Base-by-base conservation (phyloP, 1,139 yeast genomes). In the Geotrichum carabidarum region DNA sequence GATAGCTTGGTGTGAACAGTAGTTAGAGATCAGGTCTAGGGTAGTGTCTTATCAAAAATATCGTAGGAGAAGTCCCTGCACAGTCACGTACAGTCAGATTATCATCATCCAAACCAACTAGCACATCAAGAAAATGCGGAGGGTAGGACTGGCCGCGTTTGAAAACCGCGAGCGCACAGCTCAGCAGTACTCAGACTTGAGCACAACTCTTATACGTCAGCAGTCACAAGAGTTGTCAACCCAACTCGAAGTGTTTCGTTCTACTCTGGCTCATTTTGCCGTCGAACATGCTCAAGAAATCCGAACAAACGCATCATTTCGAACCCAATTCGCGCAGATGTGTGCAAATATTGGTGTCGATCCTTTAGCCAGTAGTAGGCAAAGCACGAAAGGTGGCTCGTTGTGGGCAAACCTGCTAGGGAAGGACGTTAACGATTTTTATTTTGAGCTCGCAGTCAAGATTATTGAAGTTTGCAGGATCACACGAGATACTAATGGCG, bases 331-430 rank as follows among this genome's bases (percentile, higher is more conserved):
- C 69, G 81, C 87, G 47, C 79, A 80, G 58, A 83, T 89, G 77
- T 86, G 95, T 63, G 75, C 78, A 22, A 82, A 85, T 64, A 83
- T 87, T 17, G 96, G 95, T 1, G 82, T 88, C n/a, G 95, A 89
- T 65, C 93, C 95, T 0, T 68, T 88, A 43, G 84, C 83, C 40
- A 67, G 76, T 40, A 72, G 77, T 50, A 72, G 65, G 59, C 68
- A 64, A 64, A 46, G 44, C 17, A 70, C 51, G 55, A 65, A 53
- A 44, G 62, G 64, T 38, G 67, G 70, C 9, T 68, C 74, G 18
- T 51, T 70, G 40, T 71, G 75, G 74, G 68, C 74, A 1, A 65
- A 64, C 38, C 50, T 70, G 43, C 62, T 71, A n/a, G 74, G 74
- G 30, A 66, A 68, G 46, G 72, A 74, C 50, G 74, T 73, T n/a